These are phyloP conservation scores for Chamaecyparis obtusa DNA, from an alignment of 75 land plant genomes.

Conservation along the genomic window DNA sequence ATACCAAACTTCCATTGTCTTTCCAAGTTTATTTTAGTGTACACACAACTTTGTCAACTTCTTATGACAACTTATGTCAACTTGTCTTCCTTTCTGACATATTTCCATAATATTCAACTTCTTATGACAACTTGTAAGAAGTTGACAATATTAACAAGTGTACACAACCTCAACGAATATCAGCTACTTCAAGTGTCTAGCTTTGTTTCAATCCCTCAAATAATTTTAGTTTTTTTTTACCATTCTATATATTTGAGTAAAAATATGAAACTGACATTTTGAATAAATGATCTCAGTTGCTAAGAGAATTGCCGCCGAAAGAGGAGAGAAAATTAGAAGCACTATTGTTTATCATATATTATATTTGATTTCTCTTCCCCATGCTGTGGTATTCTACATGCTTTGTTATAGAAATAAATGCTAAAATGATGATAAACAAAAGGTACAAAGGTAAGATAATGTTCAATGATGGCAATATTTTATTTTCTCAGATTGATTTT, in stretches of 20 bases:
- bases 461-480: neutral
- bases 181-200: conserved; percentile 83
- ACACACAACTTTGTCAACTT: no score
- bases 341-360: conserved; percentile 87
- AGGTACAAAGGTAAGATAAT: neutral
- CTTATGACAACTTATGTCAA: conserved; percentile 19
- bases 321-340: conserved; percentile 89
- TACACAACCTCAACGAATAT: conserved; percentile 94
- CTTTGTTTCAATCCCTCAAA: neutral
- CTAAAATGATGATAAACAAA: neutral
- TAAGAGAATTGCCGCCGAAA: conserved; percentile 85
- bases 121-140: neutral
- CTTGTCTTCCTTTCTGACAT: neutral
- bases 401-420: neutral
- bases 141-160: no score
- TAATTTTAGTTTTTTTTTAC: neutral
- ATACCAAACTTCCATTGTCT: no score
- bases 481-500: neutral
- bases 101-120: neutral
- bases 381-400: neutral
- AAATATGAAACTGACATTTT: neutral
- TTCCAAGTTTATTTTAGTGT: no score
- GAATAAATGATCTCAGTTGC: conserved; percentile 55
- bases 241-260: neutral
- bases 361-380: neutral